Base-by-base conservation (phyloP, 2,329 filamentous ascomycete genomes). In the Calonectria pteridis region DNA sequence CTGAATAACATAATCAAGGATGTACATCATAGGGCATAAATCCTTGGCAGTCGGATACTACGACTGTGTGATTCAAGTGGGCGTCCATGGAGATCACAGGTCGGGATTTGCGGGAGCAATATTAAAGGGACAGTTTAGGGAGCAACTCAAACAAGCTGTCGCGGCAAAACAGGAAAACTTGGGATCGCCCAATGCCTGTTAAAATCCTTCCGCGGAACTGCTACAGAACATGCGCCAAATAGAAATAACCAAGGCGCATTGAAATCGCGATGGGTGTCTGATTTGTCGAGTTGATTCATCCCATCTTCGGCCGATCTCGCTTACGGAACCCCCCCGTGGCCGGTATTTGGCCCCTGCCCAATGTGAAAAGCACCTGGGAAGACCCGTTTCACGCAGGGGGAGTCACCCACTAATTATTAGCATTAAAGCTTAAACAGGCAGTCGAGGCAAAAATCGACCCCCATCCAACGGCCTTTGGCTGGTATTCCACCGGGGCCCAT, bases 221-320 rank as follows among this genome's bases (percentile, higher is more conserved):
- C 55, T 40, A 62, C 55, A 26, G 23, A 23, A 51, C 11, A 50
- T 37, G 31, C 64, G 26, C 29, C 43, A 51, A 40, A 37, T 62
- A 62, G 16, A 67, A 14, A 67, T 55, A 20, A 33, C 33, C 43
- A 67, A 51, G 64, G 16, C n/a, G 49, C 49, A 18, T 53, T 40
- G 7, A 16, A 33, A 49, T 49, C 50, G 18, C 35, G 18, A 46
- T 63, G 28, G 0, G 10, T 23, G 31, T 13, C 23, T 31, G 29
- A 49, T 62, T 50, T 59, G 31, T 28, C 49, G 10, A 37, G 20
- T 43, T 23, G 20, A 37, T 71, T 71, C 69, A 51, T 72, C 70
- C 65, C 55, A 68, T 72, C 49, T 68, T 13, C 40, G 29, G 33
- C 58, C 58, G 65, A 55, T 59, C 65, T 72, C 65, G 55, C 49